These are phyloP conservation scores for Ceratobasidium sp. DNA, from an alignment of 1,284 basidiomycete species.

Conservation along the genomic window DNA sequence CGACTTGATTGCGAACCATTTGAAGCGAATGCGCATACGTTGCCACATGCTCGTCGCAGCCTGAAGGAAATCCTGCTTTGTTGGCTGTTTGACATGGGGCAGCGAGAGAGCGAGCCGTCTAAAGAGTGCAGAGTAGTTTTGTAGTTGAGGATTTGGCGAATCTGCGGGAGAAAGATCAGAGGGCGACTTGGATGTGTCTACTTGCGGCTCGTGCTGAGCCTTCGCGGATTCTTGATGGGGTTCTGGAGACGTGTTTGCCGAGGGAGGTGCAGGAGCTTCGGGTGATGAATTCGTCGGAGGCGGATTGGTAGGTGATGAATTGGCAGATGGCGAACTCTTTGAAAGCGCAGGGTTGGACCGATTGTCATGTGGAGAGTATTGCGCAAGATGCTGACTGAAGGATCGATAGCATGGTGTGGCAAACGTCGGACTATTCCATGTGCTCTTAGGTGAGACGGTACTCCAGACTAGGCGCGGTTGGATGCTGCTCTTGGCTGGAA, in stretches of 20 bases:
- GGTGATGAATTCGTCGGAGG: background rate
- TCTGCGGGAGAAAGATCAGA: background rate
- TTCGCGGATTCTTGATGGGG: background rate
- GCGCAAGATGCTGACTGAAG: background rate
- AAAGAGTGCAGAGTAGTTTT: slow-evolving; percentile 82
- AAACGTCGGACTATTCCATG: slow-evolving; percentile 8
- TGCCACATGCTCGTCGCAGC: slow-evolving; percentile 92
- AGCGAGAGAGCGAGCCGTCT: slow-evolving; percentile 76
- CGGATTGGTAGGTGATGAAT: no score
- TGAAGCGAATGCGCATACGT: slow-evolving; percentile 90
- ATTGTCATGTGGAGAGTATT: slow-evolving; percentile 19
- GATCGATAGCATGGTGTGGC: slow-evolving; percentile 5
- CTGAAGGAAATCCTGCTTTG: slow-evolving; percentile 86
- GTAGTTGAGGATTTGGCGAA: slow-evolving; percentile 45
- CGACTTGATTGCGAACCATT: slow-evolving; percentile 96
- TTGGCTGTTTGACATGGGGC: slow-evolving; percentile 83
- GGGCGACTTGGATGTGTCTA: background rate
- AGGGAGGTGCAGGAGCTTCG: background rate
- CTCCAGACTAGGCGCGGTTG: background rate
- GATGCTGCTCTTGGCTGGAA: slow-evolving; percentile 29
- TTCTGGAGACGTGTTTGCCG: background rate
- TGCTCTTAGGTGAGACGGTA: background rate
- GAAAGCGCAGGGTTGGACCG: background rate
- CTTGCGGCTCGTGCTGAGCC: background rate
- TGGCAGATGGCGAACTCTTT: background rate